phyloP scores from a whole-genome alignment of 495 filamentous ascomycete species.

The Penicillium flavigenum region DNA sequence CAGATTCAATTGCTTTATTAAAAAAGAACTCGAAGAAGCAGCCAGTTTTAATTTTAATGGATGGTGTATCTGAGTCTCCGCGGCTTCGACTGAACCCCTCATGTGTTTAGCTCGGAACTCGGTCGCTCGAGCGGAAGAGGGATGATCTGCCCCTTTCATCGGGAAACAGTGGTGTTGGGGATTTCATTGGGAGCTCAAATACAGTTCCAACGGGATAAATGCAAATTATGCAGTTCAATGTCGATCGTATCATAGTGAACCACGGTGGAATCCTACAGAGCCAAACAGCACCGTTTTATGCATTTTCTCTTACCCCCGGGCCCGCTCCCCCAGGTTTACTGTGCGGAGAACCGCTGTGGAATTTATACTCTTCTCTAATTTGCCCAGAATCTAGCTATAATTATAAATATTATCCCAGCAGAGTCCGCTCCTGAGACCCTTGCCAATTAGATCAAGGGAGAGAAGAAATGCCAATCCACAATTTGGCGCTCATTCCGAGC shows the following conservation, averaged over 20 bases:
- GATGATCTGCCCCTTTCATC: background rate
- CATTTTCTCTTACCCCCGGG: background rate
- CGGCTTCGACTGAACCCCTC: conserved; percentile 15
- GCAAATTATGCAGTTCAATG: background rate
- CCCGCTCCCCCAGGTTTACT: background rate
- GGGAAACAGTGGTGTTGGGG: background rate
- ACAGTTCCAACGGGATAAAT: background rate
- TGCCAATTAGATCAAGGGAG: too few species aligned
- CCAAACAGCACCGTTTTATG: background rate
- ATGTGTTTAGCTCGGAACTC: conserved; percentile 24
- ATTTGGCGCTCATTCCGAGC: too few species aligned
- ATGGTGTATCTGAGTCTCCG: background rate
- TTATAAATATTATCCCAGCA: too few species aligned
- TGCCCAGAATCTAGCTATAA: too few species aligned
- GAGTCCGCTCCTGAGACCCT: too few species aligned
- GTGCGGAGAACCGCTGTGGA: background rate
- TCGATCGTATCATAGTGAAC: background rate
- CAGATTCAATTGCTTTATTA: background rate
- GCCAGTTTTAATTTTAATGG: background rate
- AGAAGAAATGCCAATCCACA: too few species aligned
- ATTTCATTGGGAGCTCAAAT: background rate
- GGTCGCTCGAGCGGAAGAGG: conserved; percentile 13
- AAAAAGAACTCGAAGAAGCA: background rate
- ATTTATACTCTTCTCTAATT: background rate
- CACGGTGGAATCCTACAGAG: background rate